Conservation (phyloP, 2,329 filamentous ascomycete species). For the Cryphonectria parasitica region DNA sequence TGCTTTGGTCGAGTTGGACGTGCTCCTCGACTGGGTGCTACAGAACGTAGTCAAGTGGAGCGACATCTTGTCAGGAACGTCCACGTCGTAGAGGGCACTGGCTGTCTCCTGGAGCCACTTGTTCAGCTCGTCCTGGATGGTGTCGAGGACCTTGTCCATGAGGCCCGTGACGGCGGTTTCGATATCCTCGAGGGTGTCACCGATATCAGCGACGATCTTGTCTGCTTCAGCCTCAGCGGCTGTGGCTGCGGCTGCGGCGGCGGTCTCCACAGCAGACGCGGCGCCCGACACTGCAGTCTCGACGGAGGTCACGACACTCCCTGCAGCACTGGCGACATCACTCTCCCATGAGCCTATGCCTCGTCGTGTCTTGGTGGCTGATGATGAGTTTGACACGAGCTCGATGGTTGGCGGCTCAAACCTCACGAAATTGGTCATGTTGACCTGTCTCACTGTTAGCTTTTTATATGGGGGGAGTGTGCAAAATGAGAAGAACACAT, state of each 20-base stretch:
- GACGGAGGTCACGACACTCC: conserved; percentile 13
- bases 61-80: conserved; percentile 23
- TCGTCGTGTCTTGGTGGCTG: conserved; percentile 21
- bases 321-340: conserved; percentile 9
- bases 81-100: conserved; percentile 22
- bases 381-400: conserved; percentile 20
- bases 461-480: background rate
- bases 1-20: conserved; percentile 11
- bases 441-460: conserved; percentile 17
- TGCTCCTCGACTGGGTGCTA: conserved; percentile 7
- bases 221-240: conserved; percentile 26
- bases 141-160: conserved; percentile 27
- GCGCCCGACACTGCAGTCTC: conserved; percentile 20
- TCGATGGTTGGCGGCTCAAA: conserved; percentile 23
- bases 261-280: conserved; percentile 10
- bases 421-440: conserved; percentile 28
- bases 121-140: conserved; percentile 28
- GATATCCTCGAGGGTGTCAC: conserved; percentile 25
- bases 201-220: conserved; percentile 27
- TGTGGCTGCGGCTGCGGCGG: conserved; percentile 12
- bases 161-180: conserved; percentile 25
- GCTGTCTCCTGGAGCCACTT: conserved; percentile 27
- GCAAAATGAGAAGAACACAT: background rate
- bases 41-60: conserved; percentile 29
- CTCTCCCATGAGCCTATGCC: conserved; percentile 20